Conservation (phyloP, 768 basidiomycete genomes). For the Phanerochaete sordida region DNA sequence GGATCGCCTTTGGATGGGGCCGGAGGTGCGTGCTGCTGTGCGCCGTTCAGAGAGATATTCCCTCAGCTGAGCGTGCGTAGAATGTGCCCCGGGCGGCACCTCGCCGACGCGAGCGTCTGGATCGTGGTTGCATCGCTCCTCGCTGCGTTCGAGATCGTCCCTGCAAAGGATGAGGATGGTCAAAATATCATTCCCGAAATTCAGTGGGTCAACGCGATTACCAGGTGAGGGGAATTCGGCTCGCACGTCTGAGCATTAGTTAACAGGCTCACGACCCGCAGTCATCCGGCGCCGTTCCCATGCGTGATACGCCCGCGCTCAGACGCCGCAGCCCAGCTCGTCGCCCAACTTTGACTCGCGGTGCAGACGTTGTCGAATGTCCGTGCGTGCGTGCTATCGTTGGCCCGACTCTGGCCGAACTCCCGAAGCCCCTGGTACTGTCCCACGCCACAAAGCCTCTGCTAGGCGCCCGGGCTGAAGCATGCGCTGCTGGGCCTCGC, state of each 20-base stretch:
- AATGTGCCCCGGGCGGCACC: not conserved
- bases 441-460: not conserved
- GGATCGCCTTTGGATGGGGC: constrained; percentile 12
- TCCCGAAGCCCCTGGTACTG: not conserved
- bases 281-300: not conserved
- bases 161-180: not conserved
- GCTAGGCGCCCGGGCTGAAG: not conserved
- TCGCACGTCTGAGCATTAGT: too few relatives aligned
- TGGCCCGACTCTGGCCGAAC: too few relatives aligned
- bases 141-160: not conserved
- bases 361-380: too few relatives aligned
- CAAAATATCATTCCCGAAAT: not conserved
- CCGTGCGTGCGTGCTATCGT: too few relatives aligned
- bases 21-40: constrained; percentile 17
- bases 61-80: too few relatives aligned
- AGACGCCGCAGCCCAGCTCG: not conserved
- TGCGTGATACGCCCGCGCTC: not conserved
- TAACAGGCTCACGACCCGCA: not conserved
- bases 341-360: not conserved
- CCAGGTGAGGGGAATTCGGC: too few relatives aligned
- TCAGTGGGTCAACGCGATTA: not conserved
- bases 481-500: too few relatives aligned
- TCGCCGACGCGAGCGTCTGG: not conserved
- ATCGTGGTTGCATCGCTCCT: constrained; percentile 1
- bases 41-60: too few relatives aligned